A percentile compares a stretch with the other conserved stretches of the same genome.
phyloP scores from a whole-genome alignment of 441 rosid genomes.

The Gossypium gossypioides region DNA sequence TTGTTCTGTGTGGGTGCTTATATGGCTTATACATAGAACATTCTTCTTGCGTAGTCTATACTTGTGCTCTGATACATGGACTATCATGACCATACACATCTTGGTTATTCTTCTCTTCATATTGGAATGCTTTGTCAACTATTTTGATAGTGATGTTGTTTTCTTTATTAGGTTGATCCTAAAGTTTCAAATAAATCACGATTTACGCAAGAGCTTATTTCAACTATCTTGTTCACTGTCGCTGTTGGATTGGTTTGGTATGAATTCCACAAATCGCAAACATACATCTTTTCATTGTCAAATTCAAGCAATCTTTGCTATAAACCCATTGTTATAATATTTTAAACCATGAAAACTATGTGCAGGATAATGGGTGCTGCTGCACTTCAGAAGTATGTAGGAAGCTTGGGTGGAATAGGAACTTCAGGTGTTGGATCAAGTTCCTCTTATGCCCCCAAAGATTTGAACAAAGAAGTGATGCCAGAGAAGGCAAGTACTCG shows the following conservation, averaged over 20 bases:
- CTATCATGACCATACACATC: not conserved
- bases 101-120: not conserved
- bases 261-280: not conserved
- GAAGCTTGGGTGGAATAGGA: conserved; percentile 91
- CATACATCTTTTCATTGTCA: not conserved
- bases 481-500: conserved; percentile 69
- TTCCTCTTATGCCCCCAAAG: conserved; percentile 86
- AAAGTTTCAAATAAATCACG: conserved; percentile 72
- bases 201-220: conserved; percentile 76
- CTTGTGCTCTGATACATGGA: not conserved
- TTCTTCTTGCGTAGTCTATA: not conserved
- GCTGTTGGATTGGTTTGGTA: conserved; percentile 84
- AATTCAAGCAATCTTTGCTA: not conserved
- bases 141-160: not conserved
- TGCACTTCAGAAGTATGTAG: conserved; percentile 82
- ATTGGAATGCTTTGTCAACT: not conserved
- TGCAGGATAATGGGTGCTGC: conserved; percentile 86
- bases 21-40: not conserved
- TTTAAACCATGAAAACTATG: conserved; percentile 10
- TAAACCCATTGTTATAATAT: conserved; percentile 7
- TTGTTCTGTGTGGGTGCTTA: not conserved
- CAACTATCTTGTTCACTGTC: conserved; percentile 77
- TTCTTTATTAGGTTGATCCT: conserved; percentile 59
- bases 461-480: conserved; percentile 74
- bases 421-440: conserved; percentile 93